These are phyloP conservation scores for Blastocystis sp. DNA, from an alignment of 352 stramenopile genomes.

Conservation along the genomic window DNA sequence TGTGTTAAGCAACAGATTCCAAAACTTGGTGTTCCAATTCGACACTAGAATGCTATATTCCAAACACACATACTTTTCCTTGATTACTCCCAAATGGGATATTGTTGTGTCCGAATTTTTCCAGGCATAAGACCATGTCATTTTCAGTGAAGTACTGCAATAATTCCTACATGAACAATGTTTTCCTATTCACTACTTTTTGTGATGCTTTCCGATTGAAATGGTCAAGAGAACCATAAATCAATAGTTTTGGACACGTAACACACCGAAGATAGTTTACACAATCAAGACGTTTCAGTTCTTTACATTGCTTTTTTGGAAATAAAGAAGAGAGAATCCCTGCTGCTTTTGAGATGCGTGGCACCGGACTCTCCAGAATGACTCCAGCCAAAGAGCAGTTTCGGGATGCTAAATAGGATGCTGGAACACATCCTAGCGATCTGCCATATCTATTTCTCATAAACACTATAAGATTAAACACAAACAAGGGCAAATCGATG, in stretches of 20 bases:
- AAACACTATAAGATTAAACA: background rate
- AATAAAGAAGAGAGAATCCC: background rate
- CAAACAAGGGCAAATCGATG: background rate
- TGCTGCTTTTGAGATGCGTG: background rate
- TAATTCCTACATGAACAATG: background rate
- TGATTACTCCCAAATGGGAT: background rate
- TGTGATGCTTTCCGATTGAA: background rate
- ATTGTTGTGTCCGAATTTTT: slow-evolving; percentile 24
- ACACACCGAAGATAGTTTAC: background rate
- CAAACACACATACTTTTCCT: background rate
- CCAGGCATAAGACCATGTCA: background rate
- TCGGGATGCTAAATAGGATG: background rate
- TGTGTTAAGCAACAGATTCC: background rate
- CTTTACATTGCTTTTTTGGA: background rate
- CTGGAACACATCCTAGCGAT: slow-evolving; percentile 25
- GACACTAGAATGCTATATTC: background rate
- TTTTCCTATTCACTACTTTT: background rate
- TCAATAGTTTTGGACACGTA: background rate
- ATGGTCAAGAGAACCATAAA: slow-evolving; percentile 12
- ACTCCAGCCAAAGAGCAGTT: background rate
- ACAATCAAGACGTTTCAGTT: background rate
- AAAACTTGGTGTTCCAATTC: background rate
- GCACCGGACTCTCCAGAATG: slow-evolving; percentile 6
- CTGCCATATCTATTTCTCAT: background rate
- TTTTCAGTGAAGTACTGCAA: background rate